Conservation (phyloP, 2,329 filamentous ascomycete genomes). For the Neurospora sp. region DNA sequence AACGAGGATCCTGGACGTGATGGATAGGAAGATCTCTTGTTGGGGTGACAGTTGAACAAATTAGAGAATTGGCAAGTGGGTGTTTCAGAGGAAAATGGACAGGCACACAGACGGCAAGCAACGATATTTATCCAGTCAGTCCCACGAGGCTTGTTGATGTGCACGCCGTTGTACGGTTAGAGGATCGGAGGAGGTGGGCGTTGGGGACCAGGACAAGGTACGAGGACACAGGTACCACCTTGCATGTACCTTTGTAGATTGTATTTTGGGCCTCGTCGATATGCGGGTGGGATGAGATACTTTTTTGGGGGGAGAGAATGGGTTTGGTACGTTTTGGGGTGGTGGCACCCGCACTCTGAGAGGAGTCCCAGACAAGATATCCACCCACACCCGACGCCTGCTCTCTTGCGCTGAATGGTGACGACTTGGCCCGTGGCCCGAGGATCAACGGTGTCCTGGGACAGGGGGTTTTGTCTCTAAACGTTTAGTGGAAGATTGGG, state of each 20-base stretch:
- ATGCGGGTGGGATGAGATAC: slow-evolving; percentile 8
- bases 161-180: slow-evolving; percentile 8
- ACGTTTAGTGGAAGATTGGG: not conserved
- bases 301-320: slow-evolving; percentile 1
- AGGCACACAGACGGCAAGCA: slow-evolving; percentile 12
- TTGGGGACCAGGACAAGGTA: slow-evolving; percentile 1
- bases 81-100: slow-evolving; percentile 10
- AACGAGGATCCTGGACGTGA: slow-evolving; percentile 5
- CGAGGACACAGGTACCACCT: not conserved
- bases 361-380: not conserved
- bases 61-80: slow-evolving; percentile 10
- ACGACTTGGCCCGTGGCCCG: slow-evolving; percentile 12
- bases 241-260: not conserved
- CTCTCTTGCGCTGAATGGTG: slow-evolving; percentile 7
- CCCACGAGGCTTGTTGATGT: slow-evolving; percentile 15
- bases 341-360: slow-evolving; percentile 5
- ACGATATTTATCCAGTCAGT: slow-evolving; percentile 19
- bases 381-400: slow-evolving; percentile 13
- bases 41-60: slow-evolving; percentile 4
- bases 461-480: not conserved
- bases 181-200: slow-evolving; percentile 5
- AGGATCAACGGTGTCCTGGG: slow-evolving; percentile 14
- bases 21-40: slow-evolving; percentile 4
- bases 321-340: slow-evolving; percentile 7
- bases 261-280: not conserved